Conservation (phyloP, 805 yeast species). For the Candida xiaguanensis region DNA sequence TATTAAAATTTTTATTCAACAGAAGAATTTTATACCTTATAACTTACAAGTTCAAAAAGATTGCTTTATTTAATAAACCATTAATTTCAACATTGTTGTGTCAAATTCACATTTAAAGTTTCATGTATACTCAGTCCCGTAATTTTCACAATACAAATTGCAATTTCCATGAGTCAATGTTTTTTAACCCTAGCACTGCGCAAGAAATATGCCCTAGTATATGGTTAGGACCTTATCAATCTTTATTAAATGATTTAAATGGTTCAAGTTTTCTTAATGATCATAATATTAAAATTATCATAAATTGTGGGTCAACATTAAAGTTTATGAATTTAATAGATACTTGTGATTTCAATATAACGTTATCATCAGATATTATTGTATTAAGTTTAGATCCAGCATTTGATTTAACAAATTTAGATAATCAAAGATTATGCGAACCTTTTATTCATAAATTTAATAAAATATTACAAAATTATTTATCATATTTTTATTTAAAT, state of each 20-base stretch:
- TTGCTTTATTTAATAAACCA: too few relatives aligned
- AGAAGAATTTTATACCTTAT: not conserved
- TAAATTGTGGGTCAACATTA: slow-evolving; percentile 35
- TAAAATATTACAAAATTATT: slow-evolving; percentile 34
- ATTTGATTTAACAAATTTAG: slow-evolving; percentile 19
- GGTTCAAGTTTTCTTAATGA: slow-evolving; percentile 13
- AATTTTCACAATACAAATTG: slow-evolving; percentile 6
- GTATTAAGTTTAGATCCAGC: slow-evolving; percentile 35
- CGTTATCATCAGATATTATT: slow-evolving; percentile 34
- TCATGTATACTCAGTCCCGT: slow-evolving; percentile 5
- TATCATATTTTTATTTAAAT: slow-evolving; percentile 30
- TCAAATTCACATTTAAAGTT: not conserved
- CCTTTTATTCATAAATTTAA: slow-evolving; percentile 28
- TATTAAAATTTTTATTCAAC: too few relatives aligned
- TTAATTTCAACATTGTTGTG: not conserved
- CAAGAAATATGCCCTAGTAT: slow-evolving; percentile 27
- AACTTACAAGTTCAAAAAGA: too few relatives aligned
- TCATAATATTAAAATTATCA: slow-evolving; percentile 32
- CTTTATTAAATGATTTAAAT: slow-evolving; percentile 10
- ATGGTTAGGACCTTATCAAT: slow-evolving; percentile 23
- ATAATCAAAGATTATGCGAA: slow-evolving; percentile 18
- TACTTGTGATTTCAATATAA: slow-evolving; percentile 12
- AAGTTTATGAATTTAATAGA: slow-evolving; percentile 26
- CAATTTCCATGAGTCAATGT: slow-evolving; percentile 8
- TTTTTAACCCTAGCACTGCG: slow-evolving; percentile 12